Evolutionary conservation across 1,284 basidiomycete species (phyloP).

Genomic region (Tilletia indica): DNA sequence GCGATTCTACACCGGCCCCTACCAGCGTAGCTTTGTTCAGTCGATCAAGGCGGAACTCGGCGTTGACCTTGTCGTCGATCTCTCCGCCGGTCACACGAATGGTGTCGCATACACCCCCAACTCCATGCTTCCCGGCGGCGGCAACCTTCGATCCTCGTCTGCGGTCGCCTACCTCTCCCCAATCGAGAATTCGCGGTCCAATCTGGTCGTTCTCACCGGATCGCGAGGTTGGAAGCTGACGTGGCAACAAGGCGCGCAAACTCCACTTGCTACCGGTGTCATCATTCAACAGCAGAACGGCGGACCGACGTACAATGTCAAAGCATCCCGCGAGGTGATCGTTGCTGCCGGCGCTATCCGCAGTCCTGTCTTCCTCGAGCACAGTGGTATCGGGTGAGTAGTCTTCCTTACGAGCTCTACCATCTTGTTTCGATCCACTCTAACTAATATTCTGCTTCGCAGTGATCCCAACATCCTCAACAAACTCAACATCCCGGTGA

Average conservation of each 20-base stretch:
- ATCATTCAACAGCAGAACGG: slow-evolving; percentile 33
- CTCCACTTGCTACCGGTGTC: slow-evolving; percentile 33
- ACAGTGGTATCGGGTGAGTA: slow-evolving; percentile 55
- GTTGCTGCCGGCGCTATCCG: slow-evolving; percentile 58
- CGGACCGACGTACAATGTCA: slow-evolving; percentile 43
- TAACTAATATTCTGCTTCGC: no score
- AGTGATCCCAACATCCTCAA: slow-evolving; percentile 52
- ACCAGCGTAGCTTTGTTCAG: slow-evolving; percentile 1
- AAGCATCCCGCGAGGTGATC: slow-evolving; percentile 58
- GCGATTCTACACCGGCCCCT: not conserved
- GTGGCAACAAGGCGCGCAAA: slow-evolving; percentile 24
- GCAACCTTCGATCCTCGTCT: slow-evolving; percentile 57
- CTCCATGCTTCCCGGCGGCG: slow-evolving; percentile 56
- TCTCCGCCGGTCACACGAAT: slow-evolving; percentile 65
- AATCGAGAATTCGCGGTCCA: slow-evolving; percentile 61
- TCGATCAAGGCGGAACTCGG: slow-evolving; percentile 61
- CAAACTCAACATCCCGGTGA: slow-evolving; percentile 47
- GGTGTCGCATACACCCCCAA: slow-evolving; percentile 57
- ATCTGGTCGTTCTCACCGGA: slow-evolving; percentile 64
- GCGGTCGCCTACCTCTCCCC: slow-evolving; percentile 60
- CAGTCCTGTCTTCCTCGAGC: slow-evolving; percentile 58
- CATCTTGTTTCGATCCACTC: no score
- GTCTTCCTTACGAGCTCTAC: no score
- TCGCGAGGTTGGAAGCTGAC: slow-evolving; percentile 54
- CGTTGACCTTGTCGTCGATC: slow-evolving; percentile 60